A percentile compares a stretch with the other conserved stretches of the same genome.
Conservation (phyloP, 192 early-diverging fungal species). For the Ambispora gerdemannii region DNA sequence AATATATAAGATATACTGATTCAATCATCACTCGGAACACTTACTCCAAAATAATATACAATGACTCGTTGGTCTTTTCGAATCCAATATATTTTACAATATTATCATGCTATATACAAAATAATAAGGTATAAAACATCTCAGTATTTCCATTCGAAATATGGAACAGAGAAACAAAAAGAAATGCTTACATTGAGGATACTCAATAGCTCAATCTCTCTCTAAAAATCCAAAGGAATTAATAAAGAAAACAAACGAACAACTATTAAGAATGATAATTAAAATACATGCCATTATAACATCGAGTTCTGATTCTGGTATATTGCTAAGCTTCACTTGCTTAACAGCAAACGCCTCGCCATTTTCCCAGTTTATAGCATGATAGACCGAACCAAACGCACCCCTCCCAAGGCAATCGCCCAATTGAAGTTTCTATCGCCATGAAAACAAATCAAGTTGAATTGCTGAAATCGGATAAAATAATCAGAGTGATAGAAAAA, state of each 20-base stretch:
- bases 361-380: slow-evolving; percentile 61
- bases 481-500: neutral
- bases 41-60: slow-evolving; percentile 88
- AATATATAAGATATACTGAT: no score
- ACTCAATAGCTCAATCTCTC: slow-evolving; percentile 51
- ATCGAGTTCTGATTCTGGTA: slow-evolving; percentile 37
- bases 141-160: no score
- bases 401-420: slow-evolving; percentile 75
- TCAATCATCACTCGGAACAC: no score
- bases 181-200: slow-evolving; percentile 50
- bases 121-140: slow-evolving; percentile 1
- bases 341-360: slow-evolving; percentile 72
- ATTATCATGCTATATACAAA: slow-evolving; percentile 49
- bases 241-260: slow-evolving; percentile 10
- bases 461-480: neutral
- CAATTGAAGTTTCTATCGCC: slow-evolving; percentile 45
- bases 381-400: slow-evolving; percentile 69
- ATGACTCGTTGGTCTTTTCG: slow-evolving; percentile 62
- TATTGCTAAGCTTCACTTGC: slow-evolving; percentile 57
- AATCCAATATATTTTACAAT: slow-evolving; percentile 74
- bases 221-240: slow-evolving; percentile 35
- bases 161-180: no score
- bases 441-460: neutral
- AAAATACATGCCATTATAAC: slow-evolving; percentile 40
- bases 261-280: neutral